Percentiles rank a stretch among this genome's conserved stretches.
Evolutionary conservation across 1,284 basidiomycete genomes (phyloP).

Genomic region (Papiliotrema flavescens): DNA sequence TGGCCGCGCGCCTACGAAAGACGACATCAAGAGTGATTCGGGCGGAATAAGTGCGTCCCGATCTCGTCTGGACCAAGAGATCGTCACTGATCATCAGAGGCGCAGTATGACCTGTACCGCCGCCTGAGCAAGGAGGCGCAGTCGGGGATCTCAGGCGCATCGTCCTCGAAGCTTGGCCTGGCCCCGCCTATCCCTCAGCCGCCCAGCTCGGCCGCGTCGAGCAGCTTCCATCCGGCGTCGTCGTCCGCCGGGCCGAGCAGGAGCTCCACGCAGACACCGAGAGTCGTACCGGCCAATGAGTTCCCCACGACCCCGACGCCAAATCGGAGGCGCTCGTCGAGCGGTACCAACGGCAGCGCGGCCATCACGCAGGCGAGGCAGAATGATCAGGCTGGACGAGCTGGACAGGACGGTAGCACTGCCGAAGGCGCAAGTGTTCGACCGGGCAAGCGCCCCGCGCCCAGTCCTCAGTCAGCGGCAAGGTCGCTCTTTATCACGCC

Average conservation of each 20-base stretch:
- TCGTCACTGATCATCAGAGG: conserved; percentile 55
- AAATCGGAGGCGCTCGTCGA: conserved; percentile 16
- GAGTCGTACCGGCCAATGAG: conserved; percentile 11
- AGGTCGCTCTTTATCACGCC: conserved; percentile 21
- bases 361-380: too few relatives aligned
- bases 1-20: conserved; percentile 63
- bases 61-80: not conserved
- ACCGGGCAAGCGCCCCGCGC: not conserved
- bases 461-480: conserved; percentile 2
- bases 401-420: too few relatives aligned
- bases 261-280: conserved; percentile 20
- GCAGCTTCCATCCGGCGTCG: conserved; percentile 2
- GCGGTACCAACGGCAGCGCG: too few relatives aligned
- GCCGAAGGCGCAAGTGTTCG: too few relatives aligned
- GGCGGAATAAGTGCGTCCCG: conserved; percentile 61
- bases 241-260: conserved; percentile 12
- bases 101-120: conserved; percentile 79
- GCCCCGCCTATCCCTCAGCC: too few relatives aligned
- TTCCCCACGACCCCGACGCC: conserved; percentile 38
- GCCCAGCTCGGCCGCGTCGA: too few relatives aligned
- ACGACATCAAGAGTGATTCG: conserved; percentile 70
- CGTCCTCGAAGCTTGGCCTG: conserved; percentile 1
- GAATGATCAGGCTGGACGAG: too few relatives aligned
- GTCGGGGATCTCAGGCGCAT: conserved; percentile 7
- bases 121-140: conserved; percentile 61